phyloP scores from a whole-genome alignment of 2,329 filamentous ascomycete genomes.

The Penicillium sp. region DNA sequence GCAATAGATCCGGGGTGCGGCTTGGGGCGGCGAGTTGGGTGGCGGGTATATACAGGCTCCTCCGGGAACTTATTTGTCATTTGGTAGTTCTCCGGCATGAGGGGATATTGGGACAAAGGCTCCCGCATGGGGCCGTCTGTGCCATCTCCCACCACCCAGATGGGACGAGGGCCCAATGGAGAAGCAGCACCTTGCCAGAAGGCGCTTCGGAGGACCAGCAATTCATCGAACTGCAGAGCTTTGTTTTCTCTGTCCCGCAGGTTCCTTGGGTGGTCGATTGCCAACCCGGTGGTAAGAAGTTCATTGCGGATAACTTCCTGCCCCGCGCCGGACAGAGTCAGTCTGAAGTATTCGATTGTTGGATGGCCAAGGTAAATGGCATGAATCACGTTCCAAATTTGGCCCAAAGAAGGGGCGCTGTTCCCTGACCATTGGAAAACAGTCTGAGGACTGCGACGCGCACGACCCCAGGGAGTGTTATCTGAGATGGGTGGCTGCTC shows the following conservation, averaged over 20 bases:
- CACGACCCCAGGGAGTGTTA: conserved; percentile 42
- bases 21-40: conserved; percentile 70
- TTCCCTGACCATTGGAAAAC: conserved; percentile 41
- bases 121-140: conserved; percentile 26
- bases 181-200: conserved; percentile 72
- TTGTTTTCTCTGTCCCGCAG: conserved; percentile 20
- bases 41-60: conserved; percentile 57
- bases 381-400: conserved; percentile 49
- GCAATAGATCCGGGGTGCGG: conserved; percentile 66
- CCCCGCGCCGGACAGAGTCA: conserved; percentile 36
- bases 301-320: conserved; percentile 38
- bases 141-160: conserved; percentile 55
- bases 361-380: conserved; percentile 45
- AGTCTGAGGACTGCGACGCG: conserved; percentile 43
- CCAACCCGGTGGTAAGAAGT: conserved; percentile 35
- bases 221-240: conserved; percentile 22
- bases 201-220: conserved; percentile 52
- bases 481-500: conserved; percentile 19
- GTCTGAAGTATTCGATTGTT: conserved; percentile 44
- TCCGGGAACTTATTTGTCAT: conserved; percentile 50
- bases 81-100: conserved; percentile 34
- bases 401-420: conserved; percentile 40
- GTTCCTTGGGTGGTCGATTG: conserved; percentile 20
- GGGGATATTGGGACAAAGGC: conserved; percentile 26
- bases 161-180: conserved; percentile 62